Percentiles rank a stretch among this genome's conserved stretches.
Evolutionary conservation across 129 eudicot species (phyloP).

Genomic region (Dittrichia graveolens): DNA sequence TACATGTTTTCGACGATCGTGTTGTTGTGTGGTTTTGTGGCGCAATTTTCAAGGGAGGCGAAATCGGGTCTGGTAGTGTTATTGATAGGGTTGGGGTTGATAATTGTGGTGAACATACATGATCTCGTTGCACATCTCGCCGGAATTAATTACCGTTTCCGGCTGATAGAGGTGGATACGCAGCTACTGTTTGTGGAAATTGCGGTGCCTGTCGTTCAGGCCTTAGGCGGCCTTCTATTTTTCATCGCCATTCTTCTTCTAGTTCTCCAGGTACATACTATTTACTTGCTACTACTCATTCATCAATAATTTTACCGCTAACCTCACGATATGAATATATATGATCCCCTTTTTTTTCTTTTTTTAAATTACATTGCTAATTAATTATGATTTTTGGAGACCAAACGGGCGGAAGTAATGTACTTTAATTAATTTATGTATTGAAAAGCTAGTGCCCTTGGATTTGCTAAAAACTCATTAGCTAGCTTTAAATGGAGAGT

Average conservation of each 20-base stretch:
- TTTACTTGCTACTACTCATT: too few relatives aligned
- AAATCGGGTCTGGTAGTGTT: slow-evolving; percentile 72
- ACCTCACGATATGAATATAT: too few relatives aligned
- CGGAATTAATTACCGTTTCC: slow-evolving; percentile 50
- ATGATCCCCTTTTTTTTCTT: too few relatives aligned
- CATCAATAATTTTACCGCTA: not conserved
- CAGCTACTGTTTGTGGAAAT: slow-evolving; percentile 79
- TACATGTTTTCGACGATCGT: slow-evolving; percentile 68
- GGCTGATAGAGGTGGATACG: slow-evolving; percentile 51
- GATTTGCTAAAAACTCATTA: too few relatives aligned
- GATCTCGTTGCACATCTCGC: slow-evolving; percentile 83
- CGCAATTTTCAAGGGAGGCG: slow-evolving; percentile 70
- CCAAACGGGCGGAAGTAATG: too few relatives aligned
- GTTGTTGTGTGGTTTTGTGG: slow-evolving; percentile 57
- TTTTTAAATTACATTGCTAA: too few relatives aligned
- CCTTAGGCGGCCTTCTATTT: slow-evolving; percentile 47
- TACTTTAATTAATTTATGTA: too few relatives aligned
- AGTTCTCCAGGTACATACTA: slow-evolving; percentile 53
- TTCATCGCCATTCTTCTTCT: slow-evolving; percentile 60
- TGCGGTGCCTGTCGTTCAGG: slow-evolving; percentile 60
- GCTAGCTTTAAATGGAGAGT: too few relatives aligned
- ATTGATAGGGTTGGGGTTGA: slow-evolving; percentile 46
- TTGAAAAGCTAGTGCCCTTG: too few relatives aligned
- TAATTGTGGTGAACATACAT: slow-evolving; percentile 63
- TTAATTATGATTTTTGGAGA: too few relatives aligned